A percentile compares a stretch with the other conserved stretches of the same genome.
phyloP scores from a whole-genome alignment of 768 basidiomycete species.

The Sarcodon aspratus region DNA sequence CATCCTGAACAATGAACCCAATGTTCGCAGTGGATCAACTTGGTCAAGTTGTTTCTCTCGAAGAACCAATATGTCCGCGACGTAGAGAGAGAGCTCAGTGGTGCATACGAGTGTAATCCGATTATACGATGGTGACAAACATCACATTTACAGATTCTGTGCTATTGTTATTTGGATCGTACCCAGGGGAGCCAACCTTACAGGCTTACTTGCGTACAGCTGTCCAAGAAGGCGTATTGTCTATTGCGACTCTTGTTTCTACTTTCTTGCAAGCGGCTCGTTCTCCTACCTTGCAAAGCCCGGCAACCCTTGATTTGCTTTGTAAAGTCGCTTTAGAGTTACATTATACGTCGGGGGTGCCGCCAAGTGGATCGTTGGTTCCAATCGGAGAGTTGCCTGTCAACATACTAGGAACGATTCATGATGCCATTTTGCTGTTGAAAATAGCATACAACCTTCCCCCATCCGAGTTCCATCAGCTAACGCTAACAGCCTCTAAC shows the following conservation, averaged over 20 bases:
- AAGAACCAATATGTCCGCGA: constrained; percentile 33
- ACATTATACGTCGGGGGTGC: constrained; percentile 46
- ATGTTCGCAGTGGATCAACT: constrained; percentile 46
- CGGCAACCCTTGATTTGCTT: constrained; percentile 58
- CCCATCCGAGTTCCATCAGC: constrained; percentile 42
- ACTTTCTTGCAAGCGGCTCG: constrained; percentile 59
- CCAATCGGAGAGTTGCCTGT: constrained; percentile 36
- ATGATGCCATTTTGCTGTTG: constrained; percentile 50
- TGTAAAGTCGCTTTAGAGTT: constrained; percentile 54
- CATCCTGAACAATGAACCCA: background rate
- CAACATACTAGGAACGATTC: constrained; percentile 39
- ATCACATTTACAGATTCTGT: constrained; percentile 44
- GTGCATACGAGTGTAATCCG: constrained; percentile 24
- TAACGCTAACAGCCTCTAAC: constrained; percentile 49
- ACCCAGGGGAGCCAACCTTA: constrained; percentile 62
- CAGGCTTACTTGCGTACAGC: constrained; percentile 54
- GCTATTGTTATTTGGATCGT: constrained; percentile 50
- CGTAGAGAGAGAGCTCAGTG: constrained; percentile 48
- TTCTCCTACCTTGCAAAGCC: constrained; percentile 50
- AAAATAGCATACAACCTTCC: constrained; percentile 42
- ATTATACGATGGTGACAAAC: background rate
- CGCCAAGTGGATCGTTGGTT: constrained; percentile 44
- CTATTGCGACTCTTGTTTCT: constrained; percentile 47
- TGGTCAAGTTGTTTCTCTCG: constrained; percentile 51
- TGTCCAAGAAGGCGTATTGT: constrained; percentile 42